phyloP scores from a whole-genome alignment of 352 stramenopile species.

The Blastocystis sp. region DNA sequence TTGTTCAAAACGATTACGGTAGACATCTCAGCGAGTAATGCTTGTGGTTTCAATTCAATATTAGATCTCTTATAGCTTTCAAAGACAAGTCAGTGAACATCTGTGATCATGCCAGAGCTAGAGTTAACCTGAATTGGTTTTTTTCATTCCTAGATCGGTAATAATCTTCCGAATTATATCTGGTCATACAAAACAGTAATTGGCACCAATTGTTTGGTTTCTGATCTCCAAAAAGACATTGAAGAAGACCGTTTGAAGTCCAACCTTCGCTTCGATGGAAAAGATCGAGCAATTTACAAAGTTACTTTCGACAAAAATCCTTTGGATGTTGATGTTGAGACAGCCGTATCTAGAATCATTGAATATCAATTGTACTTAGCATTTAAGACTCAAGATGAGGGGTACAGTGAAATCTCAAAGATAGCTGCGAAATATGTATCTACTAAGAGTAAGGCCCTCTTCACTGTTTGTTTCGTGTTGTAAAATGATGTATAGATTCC shows the following conservation, averaged over 20 bases:
- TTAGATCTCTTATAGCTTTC: neutral
- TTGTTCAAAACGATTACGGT: slow-evolving; percentile 18
- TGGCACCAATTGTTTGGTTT: slow-evolving; percentile 11
- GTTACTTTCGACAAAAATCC: neutral
- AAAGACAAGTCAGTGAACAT: neutral
- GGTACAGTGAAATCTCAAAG: neutral
- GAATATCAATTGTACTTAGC: slow-evolving; percentile 11
- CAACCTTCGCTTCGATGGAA: neutral
- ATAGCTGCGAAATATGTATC: neutral
- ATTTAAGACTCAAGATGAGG: neutral
- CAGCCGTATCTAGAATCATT: neutral
- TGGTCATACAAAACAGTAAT: slow-evolving; percentile 35
- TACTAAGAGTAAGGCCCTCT: neutral
- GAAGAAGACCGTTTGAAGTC: neutral
- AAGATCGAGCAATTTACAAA: neutral
- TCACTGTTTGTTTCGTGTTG: neutral
- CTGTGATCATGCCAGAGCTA: neutral
- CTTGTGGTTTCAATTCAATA: neutral
- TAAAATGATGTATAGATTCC: neutral
- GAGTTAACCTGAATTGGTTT: neutral
- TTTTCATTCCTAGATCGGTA: neutral
- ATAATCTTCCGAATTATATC: slow-evolving; percentile 7
- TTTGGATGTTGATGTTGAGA: neutral
- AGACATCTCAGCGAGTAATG: neutral
- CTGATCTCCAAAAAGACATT: neutral